Base-by-base conservation (phyloP, 768 basidiomycete genomes). In the Floccularia luteovirens region DNA sequence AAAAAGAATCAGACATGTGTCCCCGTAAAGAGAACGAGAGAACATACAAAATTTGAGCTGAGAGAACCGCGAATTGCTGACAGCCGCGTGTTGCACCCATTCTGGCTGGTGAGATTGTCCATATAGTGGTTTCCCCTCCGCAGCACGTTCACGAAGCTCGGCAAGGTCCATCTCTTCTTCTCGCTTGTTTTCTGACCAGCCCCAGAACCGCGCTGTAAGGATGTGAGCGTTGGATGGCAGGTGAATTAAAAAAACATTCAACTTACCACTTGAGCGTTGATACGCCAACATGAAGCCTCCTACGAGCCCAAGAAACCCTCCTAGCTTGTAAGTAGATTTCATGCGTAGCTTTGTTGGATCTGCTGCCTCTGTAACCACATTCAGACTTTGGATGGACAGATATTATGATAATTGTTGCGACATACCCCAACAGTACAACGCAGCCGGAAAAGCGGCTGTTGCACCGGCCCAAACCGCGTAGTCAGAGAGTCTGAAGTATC, bases 251-350 rank as follows among this genome's bases (percentile, higher is more conserved):
- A 38, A 25, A 50, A 45, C 41, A 50, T 31, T 56, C 39, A 31
- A 69, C 89, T 60, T 55, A 94, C 92, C 68, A 53, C 82, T 85
- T 24, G 89, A 90, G 40, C 83, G 72, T 63, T 93, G 90, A 64
- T 98, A 98, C 6, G 93, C 90, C 39, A 94, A 57, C 54, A 97
- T 59, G 75, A 97, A 98, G 14, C 94, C 94, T 8, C 87, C 92
- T 39, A 79, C 57, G 62, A 93, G 88, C 7, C 94, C 94, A 35
- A 97, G 63, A 49, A 85, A 61, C 6, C 83, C 85, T 25, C 82
- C 82, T 8, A 85, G 59, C 41, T 64, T 62, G 31, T 70, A 43
- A 21, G 59, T 39, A 0, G 70, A 63, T 46, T 53, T 64, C 51
- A 72, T 42, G 14, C 54, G 57, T 13, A 57, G 23, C 31, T 59